Evolutionary conservation across 371 early-diverging fungal genomes (phyloP), one percentile per base, ranked within the genome.

Genomic region (Circinella minor): DNA sequence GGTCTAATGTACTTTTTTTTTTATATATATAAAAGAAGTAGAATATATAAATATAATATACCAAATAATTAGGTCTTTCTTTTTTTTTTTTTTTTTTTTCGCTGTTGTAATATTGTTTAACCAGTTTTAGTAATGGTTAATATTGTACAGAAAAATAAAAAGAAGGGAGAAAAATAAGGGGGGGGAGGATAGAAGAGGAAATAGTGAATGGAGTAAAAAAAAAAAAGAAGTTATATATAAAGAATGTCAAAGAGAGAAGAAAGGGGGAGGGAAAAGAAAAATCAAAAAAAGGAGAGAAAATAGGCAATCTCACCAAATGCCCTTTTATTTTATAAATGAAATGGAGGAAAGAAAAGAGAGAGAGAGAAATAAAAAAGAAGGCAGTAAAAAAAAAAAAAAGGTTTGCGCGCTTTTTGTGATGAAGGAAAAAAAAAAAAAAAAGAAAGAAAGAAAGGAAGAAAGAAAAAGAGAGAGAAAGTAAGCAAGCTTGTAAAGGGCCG

Each of bases 291-390:
- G 57, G 57, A 57, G 57, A 57, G 57, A 57, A 57, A 34, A 0
- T 6, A 43, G 43, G 43, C 34, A 57, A 57, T 57, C 57, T 57
- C 57, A 57, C 57, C 57, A 18, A 27, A 34, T 57, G 57, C 57
- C 57, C 27, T 34, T 10, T n/a, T 43, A 3, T 9, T 4, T 27
- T 5, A 57, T 8, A 27, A 27, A n/a, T 57, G 57, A 34, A 57
- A 17, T 17, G 51, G 49, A 46, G 48, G 27, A 39, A 43, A 43
- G 47, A 48, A 63, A 10, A 43, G 5, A 47, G 43, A 46, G 47
- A 63, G 47, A 48, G 48, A 63, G n/a, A n/a, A n/a, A n/a, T n/a
- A n/a, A 10, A 48, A 63, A 27, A 48, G 63, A 17, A 54, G 51
- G 38, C 49, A 65, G 48, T 6, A 49, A n/a, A 62, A 62, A 48